Conservation (phyloP, 2,329 filamentous ascomycete species). For the Penicillium sp. region DNA sequence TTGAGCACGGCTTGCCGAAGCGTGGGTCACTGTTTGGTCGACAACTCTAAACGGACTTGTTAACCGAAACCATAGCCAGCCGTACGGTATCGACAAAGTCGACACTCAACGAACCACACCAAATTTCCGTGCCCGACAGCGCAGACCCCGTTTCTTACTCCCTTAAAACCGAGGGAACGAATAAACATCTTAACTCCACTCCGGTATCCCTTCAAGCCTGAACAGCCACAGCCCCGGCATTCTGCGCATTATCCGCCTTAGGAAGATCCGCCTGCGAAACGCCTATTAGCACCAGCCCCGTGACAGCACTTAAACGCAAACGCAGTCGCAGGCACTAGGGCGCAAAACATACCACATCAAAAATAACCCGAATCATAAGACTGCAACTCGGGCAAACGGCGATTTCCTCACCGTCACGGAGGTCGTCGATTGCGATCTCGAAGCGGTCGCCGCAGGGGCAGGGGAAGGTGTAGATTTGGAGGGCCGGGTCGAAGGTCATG, state of each 20-base stretch:
- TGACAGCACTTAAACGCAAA: not conserved
- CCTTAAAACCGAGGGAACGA: not conserved
- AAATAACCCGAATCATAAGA: conserved; percentile 94
- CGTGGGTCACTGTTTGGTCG: not conserved
- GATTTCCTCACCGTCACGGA: conserved; percentile 87
- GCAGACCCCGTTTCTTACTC: not conserved
- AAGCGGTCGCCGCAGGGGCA: conserved; percentile 98
- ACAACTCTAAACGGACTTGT: too few relatives aligned
- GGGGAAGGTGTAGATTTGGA: conserved; percentile 92
- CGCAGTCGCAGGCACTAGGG: too few relatives aligned
- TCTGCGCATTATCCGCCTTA: conserved; percentile 42
- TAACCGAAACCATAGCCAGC: too few relatives aligned
- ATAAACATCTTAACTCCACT: not conserved
- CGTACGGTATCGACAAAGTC: not conserved
- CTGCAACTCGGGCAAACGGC: conserved; percentile 98
- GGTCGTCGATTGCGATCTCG: conserved; percentile 81
- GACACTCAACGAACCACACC: too few relatives aligned
- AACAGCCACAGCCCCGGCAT: conserved; percentile 38
- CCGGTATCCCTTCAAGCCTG: conserved; percentile 36
- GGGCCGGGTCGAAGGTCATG: conserved; percentile 82
- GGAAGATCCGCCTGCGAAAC: conserved; percentile 52
- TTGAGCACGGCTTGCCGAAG: not conserved
- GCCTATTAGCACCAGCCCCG: conserved; percentile 6
- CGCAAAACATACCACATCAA: conserved; percentile 66
- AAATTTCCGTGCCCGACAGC: not conserved